These are phyloP conservation scores for Ceratocystis harringtonii DNA, from an alignment of 2,329 filamentous ascomycete genomes.

Conservation along the genomic window DNA sequence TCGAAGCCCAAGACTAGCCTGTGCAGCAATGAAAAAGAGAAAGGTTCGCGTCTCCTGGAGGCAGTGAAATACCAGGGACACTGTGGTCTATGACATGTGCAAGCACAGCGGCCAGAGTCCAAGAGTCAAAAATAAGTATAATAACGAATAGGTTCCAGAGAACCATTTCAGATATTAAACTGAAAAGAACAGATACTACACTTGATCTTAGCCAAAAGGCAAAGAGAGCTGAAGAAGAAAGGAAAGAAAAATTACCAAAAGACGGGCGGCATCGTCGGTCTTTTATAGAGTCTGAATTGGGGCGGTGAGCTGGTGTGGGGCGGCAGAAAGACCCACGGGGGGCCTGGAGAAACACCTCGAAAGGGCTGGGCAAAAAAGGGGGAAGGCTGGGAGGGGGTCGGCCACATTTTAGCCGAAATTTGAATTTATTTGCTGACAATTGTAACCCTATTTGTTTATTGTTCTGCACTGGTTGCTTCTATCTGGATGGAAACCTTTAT, in stretches of 20 bases:
- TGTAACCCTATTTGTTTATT: neutral
- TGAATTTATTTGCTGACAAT: neutral
- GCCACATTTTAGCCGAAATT: neutral
- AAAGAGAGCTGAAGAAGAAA: constrained; percentile 19
- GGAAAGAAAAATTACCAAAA: constrained; percentile 14
- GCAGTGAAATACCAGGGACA: constrained; percentile 19
- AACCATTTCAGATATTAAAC: constrained; percentile 87
- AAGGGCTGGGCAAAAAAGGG: neutral
- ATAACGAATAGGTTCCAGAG: constrained; percentile 60
- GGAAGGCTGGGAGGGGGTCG: neutral
- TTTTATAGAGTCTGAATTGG: constrained; percentile 7
- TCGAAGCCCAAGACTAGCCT: constrained; percentile 14
- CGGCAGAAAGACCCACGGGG: neutral
- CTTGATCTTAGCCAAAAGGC: constrained; percentile 69
- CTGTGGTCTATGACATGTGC: constrained; percentile 17
- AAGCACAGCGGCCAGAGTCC: constrained; percentile 17
- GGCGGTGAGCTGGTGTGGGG: neutral
- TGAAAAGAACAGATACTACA: constrained; percentile 97
- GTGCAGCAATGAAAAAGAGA: constrained; percentile 17
- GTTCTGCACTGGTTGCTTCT: neutral
- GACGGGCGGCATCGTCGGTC: neutral
- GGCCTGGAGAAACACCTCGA: neutral
- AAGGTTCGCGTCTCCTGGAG: constrained; percentile 18
- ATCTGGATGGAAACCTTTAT: neutral
- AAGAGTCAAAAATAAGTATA: constrained; percentile 53